phyloP scores from a whole-genome alignment of 371 early-diverging fungal genomes.

The Mucor indicus region DNA sequence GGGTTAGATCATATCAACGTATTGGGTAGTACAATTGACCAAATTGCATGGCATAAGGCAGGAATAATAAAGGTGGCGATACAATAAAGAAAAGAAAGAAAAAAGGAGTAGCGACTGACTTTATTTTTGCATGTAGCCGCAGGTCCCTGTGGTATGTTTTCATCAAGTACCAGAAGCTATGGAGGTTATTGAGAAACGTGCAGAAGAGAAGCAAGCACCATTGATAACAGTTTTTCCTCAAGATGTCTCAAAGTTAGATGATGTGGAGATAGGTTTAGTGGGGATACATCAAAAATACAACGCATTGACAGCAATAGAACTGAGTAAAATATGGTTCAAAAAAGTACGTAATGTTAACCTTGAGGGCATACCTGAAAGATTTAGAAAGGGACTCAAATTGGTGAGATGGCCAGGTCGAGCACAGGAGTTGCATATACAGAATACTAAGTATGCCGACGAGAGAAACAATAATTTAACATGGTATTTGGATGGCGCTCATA shows the following conservation, averaged over 20 bases:
- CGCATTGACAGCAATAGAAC: constrained; percentile 74
- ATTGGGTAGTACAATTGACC: constrained; percentile 70
- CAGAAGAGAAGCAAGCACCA: constrained; percentile 56
- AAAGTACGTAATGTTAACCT: constrained; percentile 32
- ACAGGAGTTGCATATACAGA: constrained; percentile 45
- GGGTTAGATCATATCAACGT: constrained; percentile 78
- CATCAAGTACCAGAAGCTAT: constrained; percentile 72
- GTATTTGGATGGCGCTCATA: constrained; percentile 97
- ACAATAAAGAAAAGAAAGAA: no score
- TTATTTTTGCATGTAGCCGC: constrained; percentile 41
- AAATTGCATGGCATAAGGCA: constrained; percentile 94
- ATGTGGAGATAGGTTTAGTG: constrained; percentile 55
- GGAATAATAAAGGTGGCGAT: constrained; percentile 84
- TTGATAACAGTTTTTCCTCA: constrained; percentile 13
- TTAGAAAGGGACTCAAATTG: constrained; percentile 55
- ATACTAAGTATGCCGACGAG: constrained; percentile 34
- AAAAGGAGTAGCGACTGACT: not conserved
- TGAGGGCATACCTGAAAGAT: constrained; percentile 40
- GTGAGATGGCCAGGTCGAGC: constrained; percentile 92
- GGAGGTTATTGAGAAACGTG: constrained; percentile 65
- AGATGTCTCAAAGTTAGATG: constrained; percentile 10
- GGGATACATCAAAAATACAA: constrained; percentile 86
- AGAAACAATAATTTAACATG: constrained; percentile 52
- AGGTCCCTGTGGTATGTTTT: constrained; percentile 68
- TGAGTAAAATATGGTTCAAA: constrained; percentile 66